Conservation (phyloP, 768 basidiomycete species). For the Podaxis mareebaensis region DNA sequence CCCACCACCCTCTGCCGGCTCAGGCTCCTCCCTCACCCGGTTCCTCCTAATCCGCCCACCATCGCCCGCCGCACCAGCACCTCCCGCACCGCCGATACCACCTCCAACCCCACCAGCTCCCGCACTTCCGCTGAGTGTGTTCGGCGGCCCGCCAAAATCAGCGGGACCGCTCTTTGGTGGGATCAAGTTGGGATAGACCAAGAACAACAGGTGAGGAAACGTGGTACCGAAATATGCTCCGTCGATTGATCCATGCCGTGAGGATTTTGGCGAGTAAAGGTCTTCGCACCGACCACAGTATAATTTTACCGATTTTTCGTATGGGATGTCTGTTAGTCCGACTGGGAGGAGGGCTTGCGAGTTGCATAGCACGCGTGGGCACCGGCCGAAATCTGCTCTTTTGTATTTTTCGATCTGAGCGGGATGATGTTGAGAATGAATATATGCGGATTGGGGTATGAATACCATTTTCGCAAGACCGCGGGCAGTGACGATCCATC, state of each 20-base stretch:
- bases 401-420: constrained; percentile 93
- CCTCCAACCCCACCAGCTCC: constrained; percentile 13
- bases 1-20: constrained; percentile 46
- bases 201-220: constrained; percentile 95
- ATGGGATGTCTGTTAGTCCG: constrained; percentile 95
- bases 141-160: constrained; percentile 27
- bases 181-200: constrained; percentile 93
- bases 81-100: neutral
- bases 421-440: neutral
- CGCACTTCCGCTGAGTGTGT: constrained; percentile 21
- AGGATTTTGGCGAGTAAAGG: constrained; percentile 96
- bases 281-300: constrained; percentile 99
- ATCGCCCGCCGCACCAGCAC: constrained; percentile 21
- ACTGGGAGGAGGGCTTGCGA: constrained; percentile 94
- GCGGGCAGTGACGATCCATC: neutral
- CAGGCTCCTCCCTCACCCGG: constrained; percentile 51
- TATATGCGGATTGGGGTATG: neutral
- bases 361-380: constrained; percentile 95
- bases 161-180: constrained; percentile 71
- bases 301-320: constrained; percentile 98
- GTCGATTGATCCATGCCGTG: constrained; percentile 95
- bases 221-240: constrained; percentile 99
- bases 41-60: constrained; percentile 25
- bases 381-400: constrained; percentile 96
- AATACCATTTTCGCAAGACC: neutral